Percentiles rank a stretch among this genome's conserved stretches.
Evolutionary conservation across 306 rosid species (phyloP).

Genomic region (Dalbergia cultrata): DNA sequence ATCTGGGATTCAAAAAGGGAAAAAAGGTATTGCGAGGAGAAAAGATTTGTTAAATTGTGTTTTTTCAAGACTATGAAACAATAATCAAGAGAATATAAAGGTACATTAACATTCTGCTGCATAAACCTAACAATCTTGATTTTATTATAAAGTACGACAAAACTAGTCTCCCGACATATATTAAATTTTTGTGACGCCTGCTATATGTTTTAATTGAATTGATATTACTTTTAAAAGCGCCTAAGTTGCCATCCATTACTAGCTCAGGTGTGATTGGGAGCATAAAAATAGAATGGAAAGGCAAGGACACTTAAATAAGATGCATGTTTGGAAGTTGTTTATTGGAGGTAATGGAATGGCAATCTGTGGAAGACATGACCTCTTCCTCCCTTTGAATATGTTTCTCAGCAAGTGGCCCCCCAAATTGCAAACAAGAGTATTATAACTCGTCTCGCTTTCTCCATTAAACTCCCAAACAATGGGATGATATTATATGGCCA

Average conservation of each 20-base stretch:
- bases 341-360: too few species aligned
- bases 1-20: slow-evolving; percentile 45
- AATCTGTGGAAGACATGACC: too few species aligned
- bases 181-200: slow-evolving; percentile 3
- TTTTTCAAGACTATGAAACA: background rate
- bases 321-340: too few species aligned
- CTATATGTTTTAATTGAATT: background rate
- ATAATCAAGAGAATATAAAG: background rate
- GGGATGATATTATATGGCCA: too few species aligned
- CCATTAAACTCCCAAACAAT: too few species aligned
- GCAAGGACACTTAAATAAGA: too few species aligned
- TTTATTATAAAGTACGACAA: background rate
- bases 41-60: slow-evolving; percentile 28
- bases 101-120: background rate
- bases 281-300: too few species aligned
- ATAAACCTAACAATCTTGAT: slow-evolving; percentile 20
- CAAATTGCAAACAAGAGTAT: too few species aligned
- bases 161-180: background rate
- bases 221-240: slow-evolving; percentile 16
- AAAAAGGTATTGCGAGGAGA: slow-evolving; percentile 12
- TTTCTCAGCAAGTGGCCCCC: too few species aligned
- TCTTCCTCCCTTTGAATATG: too few species aligned
- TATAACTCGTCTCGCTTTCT: too few species aligned
- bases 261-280: background rate
- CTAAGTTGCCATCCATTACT: background rate